Evolutionary conservation across 2,329 filamentous ascomycete genomes (phyloP), one percentile per base, ranked within the genome.

Genomic region (Grosmannia serpens): DNA sequence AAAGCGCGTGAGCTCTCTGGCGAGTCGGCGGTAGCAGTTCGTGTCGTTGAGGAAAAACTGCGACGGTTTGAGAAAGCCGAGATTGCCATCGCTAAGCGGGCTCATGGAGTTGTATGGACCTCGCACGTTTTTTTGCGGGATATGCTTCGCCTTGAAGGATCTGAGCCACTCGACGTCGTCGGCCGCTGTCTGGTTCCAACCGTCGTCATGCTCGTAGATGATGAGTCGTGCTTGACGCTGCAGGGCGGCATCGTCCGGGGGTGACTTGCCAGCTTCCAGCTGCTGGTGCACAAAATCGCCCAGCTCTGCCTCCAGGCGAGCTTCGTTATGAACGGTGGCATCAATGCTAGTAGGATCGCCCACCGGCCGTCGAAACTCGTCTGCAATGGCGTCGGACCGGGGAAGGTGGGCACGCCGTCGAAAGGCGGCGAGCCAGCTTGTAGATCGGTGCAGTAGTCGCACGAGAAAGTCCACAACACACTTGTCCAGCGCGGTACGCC

Each of bases 111-210:
- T 38, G 9, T 17, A 13, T 17, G 35, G 13, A 17, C 13, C 29
- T 31, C 15, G 46, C 17, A 59, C 9, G 17, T 22, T 17, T 3
- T 22, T n/a, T 4, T 35, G 35, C 20, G 38, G 29, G 33, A 64
- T 52, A 17, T 63, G 76, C 55, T 78, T 74, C 47, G 72, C 67
- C 60, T 74, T 78, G 69, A 85, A 85, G 15, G 74, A 70, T 4
- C 70, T 67, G 1, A 85, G 71, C 78, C 81, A 84, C 4, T 73
- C 67, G 3, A 70, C 62, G 60, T 82, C 80, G 62, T 86, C 82
- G 3, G 81, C 79, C 0, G 77, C 78, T 1, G 82, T 86, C 64
- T 84, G 82, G 62, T 85, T 85, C 81, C 82, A 85, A 11, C 76
- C 77, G 63, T 85, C 82, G 56, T 84, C 80, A 59, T 75, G 78